Percentiles rank a stretch among this genome's conserved stretches.
Conservation (phyloP, 129 eudicot species). For the Saposhnikovia divaricata region DNA sequence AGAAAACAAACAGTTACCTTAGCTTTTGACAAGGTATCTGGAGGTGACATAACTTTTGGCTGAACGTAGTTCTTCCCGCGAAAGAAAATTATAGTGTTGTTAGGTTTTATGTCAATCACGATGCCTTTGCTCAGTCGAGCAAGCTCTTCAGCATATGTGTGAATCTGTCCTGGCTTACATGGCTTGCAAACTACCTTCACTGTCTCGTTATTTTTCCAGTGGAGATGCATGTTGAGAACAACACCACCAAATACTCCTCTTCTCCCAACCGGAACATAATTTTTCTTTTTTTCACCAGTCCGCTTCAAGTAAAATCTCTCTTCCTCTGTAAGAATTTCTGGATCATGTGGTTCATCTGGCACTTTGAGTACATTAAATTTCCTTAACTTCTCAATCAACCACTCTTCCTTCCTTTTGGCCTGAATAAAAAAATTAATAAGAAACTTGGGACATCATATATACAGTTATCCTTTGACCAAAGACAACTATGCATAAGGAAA, state of each 20-base stretch:
- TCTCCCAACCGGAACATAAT: conserved; percentile 97
- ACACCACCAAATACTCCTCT: conserved; percentile 98
- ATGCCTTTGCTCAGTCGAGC: conserved; percentile 82
- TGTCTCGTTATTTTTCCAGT: conserved; percentile 96
- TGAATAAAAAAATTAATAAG: conserved; percentile 21
- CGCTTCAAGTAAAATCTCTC: conserved; percentile 85
- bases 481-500: conserved; percentile 2
- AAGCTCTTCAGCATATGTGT: conserved; percentile 83
- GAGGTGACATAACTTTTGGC: conserved; percentile 92
- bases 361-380: conserved; percentile 62
- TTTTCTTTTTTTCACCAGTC: conserved; percentile 92
- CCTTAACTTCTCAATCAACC: conserved; percentile 89
- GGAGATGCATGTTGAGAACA: conserved; percentile 97
- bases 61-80: conserved; percentile 91
- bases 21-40: conserved; percentile 75
- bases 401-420: conserved; percentile 93
- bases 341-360: conserved; percentile 68
- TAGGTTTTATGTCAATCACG: conserved; percentile 75
- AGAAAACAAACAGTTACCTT: conserved; percentile 42
- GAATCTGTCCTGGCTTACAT: conserved; percentile 86
- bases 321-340: conserved; percentile 88
- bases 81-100: conserved; percentile 60
- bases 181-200: conserved; percentile 88
- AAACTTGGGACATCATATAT: background rate
- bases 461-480: background rate